Conservation (phyloP, 1,139 yeast species). For the Candida sp. region DNA sequence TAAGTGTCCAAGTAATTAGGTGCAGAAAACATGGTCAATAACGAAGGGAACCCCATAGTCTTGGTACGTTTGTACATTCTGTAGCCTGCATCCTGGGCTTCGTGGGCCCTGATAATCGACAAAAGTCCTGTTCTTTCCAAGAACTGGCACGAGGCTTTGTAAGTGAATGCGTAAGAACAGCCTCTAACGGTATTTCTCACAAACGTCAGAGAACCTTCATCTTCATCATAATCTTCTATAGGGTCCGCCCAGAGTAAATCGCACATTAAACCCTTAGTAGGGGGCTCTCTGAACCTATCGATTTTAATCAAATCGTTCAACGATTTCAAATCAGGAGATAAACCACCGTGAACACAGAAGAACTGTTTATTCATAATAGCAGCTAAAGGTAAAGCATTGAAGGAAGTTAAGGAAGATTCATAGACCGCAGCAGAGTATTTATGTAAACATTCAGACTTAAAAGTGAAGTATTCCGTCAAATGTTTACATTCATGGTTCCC, state of each 20-base stretch:
- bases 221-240: constrained; percentile 81
- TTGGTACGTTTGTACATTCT: constrained; percentile 88
- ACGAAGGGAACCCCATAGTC: constrained; percentile 88
- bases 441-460: constrained; percentile 86
- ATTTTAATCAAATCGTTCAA: constrained; percentile 68
- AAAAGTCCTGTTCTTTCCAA: constrained; percentile 76
- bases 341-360: constrained; percentile 97
- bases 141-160: constrained; percentile 79
- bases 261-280: constrained; percentile 92
- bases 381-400: constrained; percentile 87
- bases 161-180: constrained; percentile 89
- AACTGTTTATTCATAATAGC: constrained; percentile 95
- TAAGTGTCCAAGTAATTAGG: constrained; percentile 94
- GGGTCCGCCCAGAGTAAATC: constrained; percentile 98
- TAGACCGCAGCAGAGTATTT: constrained; percentile 71
- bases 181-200: constrained; percentile 78
- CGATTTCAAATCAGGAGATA: constrained; percentile 77
- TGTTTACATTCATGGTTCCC: constrained; percentile 98
- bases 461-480: constrained; percentile 91
- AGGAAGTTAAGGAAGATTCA: constrained; percentile 73
- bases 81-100: constrained; percentile 97
- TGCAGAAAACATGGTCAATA: constrained; percentile 91
- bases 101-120: constrained; percentile 91
- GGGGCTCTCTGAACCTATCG: constrained; percentile 89
- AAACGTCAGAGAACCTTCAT: constrained; percentile 50